phyloP scores from a whole-genome alignment of 495 filamentous ascomycete species.

The Geoglossum glabrum region DNA sequence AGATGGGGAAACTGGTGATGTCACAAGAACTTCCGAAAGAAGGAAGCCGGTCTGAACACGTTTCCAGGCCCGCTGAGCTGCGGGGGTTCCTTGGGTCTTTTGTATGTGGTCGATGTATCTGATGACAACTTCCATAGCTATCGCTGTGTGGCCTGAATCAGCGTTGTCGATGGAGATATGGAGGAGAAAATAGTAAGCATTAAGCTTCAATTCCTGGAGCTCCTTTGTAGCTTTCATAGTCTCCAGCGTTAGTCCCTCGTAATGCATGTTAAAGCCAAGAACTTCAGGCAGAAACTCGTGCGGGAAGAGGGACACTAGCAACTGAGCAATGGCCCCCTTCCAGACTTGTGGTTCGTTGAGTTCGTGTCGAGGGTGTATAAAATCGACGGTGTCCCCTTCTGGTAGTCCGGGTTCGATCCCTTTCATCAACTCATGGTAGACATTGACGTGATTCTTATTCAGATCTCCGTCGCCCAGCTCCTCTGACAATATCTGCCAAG shows the following conservation, averaged over 20 bases:
- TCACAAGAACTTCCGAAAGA: conserved; percentile 18
- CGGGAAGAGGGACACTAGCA: conserved; percentile 26
- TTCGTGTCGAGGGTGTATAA: conserved; percentile 17
- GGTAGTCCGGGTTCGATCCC: conserved; percentile 15
- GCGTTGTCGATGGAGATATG: conserved; percentile 32
- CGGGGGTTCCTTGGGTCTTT: conserved; percentile 10
- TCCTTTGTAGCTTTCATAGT: conserved; percentile 24
- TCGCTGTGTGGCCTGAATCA: conserved; percentile 28
- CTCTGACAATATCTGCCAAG: conserved; percentile 30
- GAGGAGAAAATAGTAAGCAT: conserved; percentile 29
- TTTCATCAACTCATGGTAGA: conserved; percentile 24
- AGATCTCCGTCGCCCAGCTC: conserved; percentile 30
- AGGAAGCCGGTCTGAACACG: conserved; percentile 28
- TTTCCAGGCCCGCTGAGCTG: conserved; percentile 20
- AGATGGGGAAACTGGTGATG: conserved; percentile 5
- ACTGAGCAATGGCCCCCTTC: conserved; percentile 26
- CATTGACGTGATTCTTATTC: conserved; percentile 25
- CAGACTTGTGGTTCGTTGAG: conserved; percentile 20
- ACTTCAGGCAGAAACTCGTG: conserved; percentile 31
- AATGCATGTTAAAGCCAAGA: conserved; percentile 31
- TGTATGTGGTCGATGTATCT: conserved; percentile 20
- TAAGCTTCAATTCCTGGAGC: conserved; percentile 22
- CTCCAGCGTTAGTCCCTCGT: conserved; percentile 24
- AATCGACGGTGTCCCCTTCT: conserved; percentile 14
- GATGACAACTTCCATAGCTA: conserved; percentile 21